Base-by-base conservation (phyloP, 495 filamentous ascomycete species). In the Hypoxylon lenormandii region DNA sequence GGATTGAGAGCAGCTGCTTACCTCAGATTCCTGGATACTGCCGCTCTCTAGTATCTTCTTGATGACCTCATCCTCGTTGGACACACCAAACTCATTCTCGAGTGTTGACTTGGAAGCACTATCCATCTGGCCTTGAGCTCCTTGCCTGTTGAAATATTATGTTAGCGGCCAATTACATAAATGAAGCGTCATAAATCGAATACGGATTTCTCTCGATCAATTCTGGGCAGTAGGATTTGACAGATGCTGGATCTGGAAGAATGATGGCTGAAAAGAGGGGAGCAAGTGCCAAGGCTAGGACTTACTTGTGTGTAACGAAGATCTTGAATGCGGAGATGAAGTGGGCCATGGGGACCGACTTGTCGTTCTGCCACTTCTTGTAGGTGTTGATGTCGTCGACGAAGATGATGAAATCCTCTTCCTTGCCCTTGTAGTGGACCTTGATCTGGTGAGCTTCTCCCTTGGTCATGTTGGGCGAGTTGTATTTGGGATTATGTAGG, bases 371-470 rank as follows among this genome's bases (percentile, higher is more conserved):
- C 96, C 95, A 98, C 74, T 93, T 87, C 78, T 92, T 81, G 61
- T 93, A 85, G 40, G 84, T 83, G 19, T 90, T 77, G 15, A 82
- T 68, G 76, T 90, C 90, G 60, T 97, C 93, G 56, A 96, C 84
- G 78, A 97, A 92, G 83, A 97, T 84, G 77, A 98, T 80, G 77
- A 94, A 98, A 85, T 97, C 92, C 28, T 98, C 93, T 19, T 86
- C 84, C 55, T 83, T 81, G 83, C 95, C 94, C 84, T 93, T 91
- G 89, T 89, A 94, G 88, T 96, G 88, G 80, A 97, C 86, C 83
- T 96, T 97, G 82, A 81, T 81, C 74, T 88, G 84, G 50, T 77
- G 73, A 53, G 85, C 86, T 84, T 93, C 92, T 82, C 89, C 92
- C 76, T 92, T 91, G 79, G 90, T 74, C 91, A 94, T 97, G 48